Evolutionary conservation across 2,329 filamentous ascomycete genomes (phyloP), one percentile per base, ranked within the genome.

Genomic region (Rachicladosporium sp.): DNA sequence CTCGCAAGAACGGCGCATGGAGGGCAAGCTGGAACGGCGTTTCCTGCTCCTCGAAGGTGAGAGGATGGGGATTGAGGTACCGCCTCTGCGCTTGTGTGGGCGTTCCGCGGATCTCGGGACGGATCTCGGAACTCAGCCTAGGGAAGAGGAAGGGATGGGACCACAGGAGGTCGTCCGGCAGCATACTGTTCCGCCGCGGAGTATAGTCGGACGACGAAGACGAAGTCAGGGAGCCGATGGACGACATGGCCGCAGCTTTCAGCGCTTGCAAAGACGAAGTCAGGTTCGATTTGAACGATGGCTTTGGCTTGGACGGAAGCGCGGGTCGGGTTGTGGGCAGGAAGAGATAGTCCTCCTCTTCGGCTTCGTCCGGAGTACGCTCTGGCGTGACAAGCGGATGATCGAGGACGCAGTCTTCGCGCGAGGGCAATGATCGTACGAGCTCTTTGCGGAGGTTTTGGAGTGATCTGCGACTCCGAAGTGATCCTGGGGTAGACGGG

Each of bases 181-280:
- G 31, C n/a, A 32, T 31, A 8, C 35, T 38, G 9, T 34, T 10
- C 31, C 39, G 39, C 11, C 39, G 39, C 12, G 29, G n/a, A 15
- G 34, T 34, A 8, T 33, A 29, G 21, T 30, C 29, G 29, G 30
- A 15, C 3, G 38, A 12, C 7, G 39, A 37, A 12, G 35, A 10
- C 6, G n/a, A 9, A 13, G 36, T 41, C 10, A 34, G 39, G 11
- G 34, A 31, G 9, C 29, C 12, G 10, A 78, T 71, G 37, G 73
- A 73, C 5, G 74, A 76, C 32, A 80, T 43, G 8, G 74, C 74
- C 1, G 73, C 73, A 5, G 71, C 71, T 56, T 73, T 77, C 37
- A 80, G 66, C 3, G 72, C 74, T 44, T 74, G 70, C 12, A 80
- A 56, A 0, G 76, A 79, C 2, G 74, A 71, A 0, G 75, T 79